A percentile compares a stretch with the other conserved stretches of the same genome.
These are phyloP conservation scores for Mortierella alpina DNA, from an alignment of 192 early-diverging fungal species.

Conservation along the genomic window DNA sequence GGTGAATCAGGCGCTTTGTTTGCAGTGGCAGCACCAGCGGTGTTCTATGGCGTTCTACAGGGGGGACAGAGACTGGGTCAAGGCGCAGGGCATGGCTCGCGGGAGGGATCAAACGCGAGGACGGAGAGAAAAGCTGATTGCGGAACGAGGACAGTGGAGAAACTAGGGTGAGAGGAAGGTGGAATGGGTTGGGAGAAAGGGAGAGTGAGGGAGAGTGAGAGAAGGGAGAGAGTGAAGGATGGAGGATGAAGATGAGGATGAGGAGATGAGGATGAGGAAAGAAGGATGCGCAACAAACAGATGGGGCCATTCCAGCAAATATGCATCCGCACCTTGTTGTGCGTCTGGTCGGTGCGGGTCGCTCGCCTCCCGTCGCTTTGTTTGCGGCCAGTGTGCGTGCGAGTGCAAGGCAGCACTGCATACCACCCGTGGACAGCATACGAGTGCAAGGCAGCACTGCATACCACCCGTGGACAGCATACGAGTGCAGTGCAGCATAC, in stretches of 20 bases:
- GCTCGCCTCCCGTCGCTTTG: too few species aligned
- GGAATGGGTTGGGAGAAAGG: background rate
- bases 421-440: too few species aligned
- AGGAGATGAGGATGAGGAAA: background rate
- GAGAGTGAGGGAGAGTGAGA: constrained; percentile 1
- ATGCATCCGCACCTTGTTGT: background rate
- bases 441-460: too few species aligned
- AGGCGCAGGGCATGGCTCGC: too few species aligned
- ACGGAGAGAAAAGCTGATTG: background rate
- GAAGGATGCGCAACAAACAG: background rate
- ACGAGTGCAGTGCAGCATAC: too few species aligned
- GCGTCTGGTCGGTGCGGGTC: background rate
- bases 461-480: too few species aligned
- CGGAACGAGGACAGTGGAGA: background rate
- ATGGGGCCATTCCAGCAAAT: background rate
- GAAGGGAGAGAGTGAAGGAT: background rate
- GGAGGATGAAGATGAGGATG: background rate
- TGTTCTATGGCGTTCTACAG: too few species aligned
- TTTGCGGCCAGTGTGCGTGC: too few species aligned
- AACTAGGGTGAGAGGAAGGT: background rate
- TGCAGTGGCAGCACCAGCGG: too few species aligned
- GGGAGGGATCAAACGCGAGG: background rate
- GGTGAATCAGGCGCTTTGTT: too few species aligned
- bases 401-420: too few species aligned
- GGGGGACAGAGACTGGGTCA: too few species aligned